A percentile compares a stretch with the other conserved stretches of the same genome.
Evolutionary conservation across 139 green algal genomes (phyloP).

Genomic region (Picochlorum sp.): DNA sequence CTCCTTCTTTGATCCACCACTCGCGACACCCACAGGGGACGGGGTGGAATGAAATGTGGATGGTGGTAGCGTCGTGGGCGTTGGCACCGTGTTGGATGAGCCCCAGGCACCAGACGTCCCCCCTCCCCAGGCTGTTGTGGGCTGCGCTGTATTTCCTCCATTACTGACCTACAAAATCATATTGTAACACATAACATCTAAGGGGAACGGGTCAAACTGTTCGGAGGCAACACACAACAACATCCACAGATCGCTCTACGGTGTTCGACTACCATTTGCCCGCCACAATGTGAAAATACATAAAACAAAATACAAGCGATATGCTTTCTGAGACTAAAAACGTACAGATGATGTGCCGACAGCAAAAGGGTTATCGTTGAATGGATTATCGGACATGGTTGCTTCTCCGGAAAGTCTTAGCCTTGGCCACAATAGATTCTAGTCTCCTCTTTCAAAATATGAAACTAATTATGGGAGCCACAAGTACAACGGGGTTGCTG

Average conservation of each 20-base stretch:
- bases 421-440: too few relatives aligned
- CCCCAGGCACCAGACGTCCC: not conserved
- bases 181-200: too few relatives aligned
- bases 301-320: not conserved
- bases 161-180: too few relatives aligned
- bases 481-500: too few relatives aligned
- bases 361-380: slow-evolving; percentile 23
- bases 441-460: too few relatives aligned
- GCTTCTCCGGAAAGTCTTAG: too few relatives aligned
- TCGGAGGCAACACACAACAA: too few relatives aligned
- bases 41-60: not conserved
- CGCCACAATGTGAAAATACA: not conserved
- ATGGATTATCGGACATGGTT: slow-evolving; percentile 17
- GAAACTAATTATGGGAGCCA: too few relatives aligned
- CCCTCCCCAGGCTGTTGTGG: not conserved
- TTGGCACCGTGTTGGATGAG: not conserved
- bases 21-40: not conserved
- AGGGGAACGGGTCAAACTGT: too few relatives aligned
- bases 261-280: not conserved
- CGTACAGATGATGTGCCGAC: not conserved
- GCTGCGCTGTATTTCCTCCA: too few relatives aligned
- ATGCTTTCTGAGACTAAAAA: not conserved
- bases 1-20: slow-evolving; percentile 12
- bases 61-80: not conserved
- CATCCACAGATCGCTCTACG: not conserved